Evolutionary conservation across 2,329 filamentous ascomycete species (phyloP), one percentile per base, ranked within the genome.

Genomic region (Hypomyces perniciosus): DNA sequence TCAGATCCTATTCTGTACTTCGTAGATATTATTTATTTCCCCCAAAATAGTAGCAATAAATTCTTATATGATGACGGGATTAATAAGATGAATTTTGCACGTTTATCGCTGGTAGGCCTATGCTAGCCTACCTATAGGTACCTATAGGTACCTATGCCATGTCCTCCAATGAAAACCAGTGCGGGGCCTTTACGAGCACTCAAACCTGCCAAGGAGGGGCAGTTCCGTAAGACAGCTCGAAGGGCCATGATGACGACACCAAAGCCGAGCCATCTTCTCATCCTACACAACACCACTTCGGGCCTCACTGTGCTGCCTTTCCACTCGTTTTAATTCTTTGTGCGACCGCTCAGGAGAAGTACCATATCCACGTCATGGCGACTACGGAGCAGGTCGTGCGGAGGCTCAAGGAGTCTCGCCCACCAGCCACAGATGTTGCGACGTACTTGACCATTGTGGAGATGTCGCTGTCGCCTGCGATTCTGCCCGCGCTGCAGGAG

Each of bases 401-500:
- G 60, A 71, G 74, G 31, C 72, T 80, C 52, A 63, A 68, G 43
- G 75, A 78, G 56, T 73, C 75, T 40, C 69, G 70, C 28, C 77
- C 77, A 6, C 77, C 77, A 3, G 72, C 73, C 20, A 78, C 75
- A 35, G 87, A 92, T 64, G 77, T 79, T 56, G 79, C 90, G 61
- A 90, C 86, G 26, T 92, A 90, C 66, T 78, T 91, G 49, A 90
- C 86, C 50, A 83, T 91, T 56, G 72, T 92, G 61, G 85, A 90
- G 65, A 82, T 86, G 67, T 85, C 87, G 58, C 73, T 90, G 42
- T 82, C 78, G 5, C 76, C 81, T 13, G 81, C 84, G 53, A 76
- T 85, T 54, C 72, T 92, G 40, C 84, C 86, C 1, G 71, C 79
- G 4, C 74, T 92, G 42, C 79, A 89, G 58, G 76, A 84, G 26